A percentile compares a stretch with the other conserved stretches of the same genome.
These are phyloP conservation scores for Sphagnum magellanicum DNA, from an alignment of 228 moss, liverwort and hornwort species.

Conservation along the genomic window DNA sequence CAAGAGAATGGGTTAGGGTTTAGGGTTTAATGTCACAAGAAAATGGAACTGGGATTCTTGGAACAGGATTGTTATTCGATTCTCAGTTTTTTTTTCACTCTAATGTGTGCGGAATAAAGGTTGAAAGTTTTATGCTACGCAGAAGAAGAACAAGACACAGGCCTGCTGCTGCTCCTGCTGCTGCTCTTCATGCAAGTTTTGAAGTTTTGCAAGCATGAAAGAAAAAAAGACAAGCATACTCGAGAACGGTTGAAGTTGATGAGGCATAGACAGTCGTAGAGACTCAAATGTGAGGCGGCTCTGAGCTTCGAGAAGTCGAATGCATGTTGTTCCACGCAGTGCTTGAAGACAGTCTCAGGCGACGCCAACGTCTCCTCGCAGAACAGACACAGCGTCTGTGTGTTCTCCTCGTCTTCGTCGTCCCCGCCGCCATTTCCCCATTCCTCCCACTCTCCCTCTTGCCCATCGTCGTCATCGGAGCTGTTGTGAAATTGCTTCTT, in stretches of 20 bases:
- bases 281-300: slow-evolving; percentile 34
- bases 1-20: not conserved
- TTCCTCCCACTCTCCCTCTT: slow-evolving; percentile 49
- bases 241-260: slow-evolving; percentile 65
- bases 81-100: not conserved
- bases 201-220: not conserved
- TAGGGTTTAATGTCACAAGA: not conserved
- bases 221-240: too few species aligned
- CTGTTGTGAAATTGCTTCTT: too few species aligned
- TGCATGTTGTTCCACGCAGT: slow-evolving; percentile 41
- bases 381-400: slow-evolving; percentile 35
- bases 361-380: slow-evolving; percentile 29
- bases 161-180: too few species aligned
- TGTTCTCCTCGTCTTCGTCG: slow-evolving; percentile 25
- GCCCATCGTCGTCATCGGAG: slow-evolving; percentile 32
- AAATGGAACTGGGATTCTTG: not conserved
- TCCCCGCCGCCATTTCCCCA: slow-evolving; percentile 42
- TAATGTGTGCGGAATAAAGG: not conserved
- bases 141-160: not conserved
- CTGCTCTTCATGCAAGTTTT: not conserved
- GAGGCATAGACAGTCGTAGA: slow-evolving; percentile 57
- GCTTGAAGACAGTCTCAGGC: slow-evolving; percentile 34
- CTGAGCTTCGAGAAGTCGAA: slow-evolving; percentile 57
- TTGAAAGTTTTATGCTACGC: not conserved
- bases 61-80: not conserved